Evolutionary conservation across 306 rosid species (phyloP).

Genomic region (Acacia crassicarpa): DNA sequence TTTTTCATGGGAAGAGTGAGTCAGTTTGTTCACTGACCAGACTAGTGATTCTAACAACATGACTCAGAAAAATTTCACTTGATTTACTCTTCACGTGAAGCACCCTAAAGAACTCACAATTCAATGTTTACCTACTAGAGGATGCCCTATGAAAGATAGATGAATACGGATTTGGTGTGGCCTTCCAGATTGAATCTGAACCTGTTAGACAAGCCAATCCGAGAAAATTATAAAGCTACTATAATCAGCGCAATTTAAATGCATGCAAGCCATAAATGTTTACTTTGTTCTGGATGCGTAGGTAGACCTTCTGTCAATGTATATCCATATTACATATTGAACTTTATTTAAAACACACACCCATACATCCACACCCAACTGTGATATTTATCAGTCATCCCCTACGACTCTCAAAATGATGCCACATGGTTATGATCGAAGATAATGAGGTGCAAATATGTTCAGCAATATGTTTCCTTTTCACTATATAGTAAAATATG

Average conservation of each 20-base stretch:
- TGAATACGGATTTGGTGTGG: slow-evolving; percentile 98
- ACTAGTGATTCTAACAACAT: not conserved
- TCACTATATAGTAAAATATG: not conserved
- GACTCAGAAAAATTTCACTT: slow-evolving; percentile 1
- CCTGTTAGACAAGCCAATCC: slow-evolving; percentile 54
- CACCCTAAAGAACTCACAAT: not conserved
- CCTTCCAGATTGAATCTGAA: slow-evolving; percentile 86
- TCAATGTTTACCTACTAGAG: slow-evolving; percentile 64
- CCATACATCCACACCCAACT: not conserved
- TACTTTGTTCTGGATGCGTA: not conserved
- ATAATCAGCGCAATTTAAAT: slow-evolving; percentile 2
- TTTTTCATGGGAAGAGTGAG: not conserved
- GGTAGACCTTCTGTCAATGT: not conserved
- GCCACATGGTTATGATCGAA: not conserved
- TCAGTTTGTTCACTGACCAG: slow-evolving; percentile 2
- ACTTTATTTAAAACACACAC: not conserved
- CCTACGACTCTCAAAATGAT: not conserved
- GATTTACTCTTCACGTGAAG: slow-evolving; percentile 12
- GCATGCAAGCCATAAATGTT: not conserved
- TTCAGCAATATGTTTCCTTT: not conserved
- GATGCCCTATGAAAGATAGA: slow-evolving; percentile 90
- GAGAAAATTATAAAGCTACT: slow-evolving; percentile 18
- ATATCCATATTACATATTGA: not conserved
- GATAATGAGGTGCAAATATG: not conserved
- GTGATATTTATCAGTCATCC: not conserved